Evolutionary conservation across 2,329 filamentous ascomycete species (phyloP).

Genomic region (Pyricularia sp.): DNA sequence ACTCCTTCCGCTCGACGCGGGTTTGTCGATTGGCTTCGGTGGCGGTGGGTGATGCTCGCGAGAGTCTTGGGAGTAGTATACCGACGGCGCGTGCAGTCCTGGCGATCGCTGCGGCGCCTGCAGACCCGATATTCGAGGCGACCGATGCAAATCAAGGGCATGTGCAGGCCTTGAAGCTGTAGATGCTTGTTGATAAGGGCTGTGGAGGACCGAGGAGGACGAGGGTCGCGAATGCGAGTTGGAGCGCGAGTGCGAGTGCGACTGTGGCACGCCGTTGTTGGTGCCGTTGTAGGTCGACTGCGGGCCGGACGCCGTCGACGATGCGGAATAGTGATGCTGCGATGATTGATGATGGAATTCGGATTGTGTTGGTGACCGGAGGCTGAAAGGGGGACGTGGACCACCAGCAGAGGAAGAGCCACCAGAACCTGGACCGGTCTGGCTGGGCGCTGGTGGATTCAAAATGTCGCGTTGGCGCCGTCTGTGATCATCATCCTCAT

Average conservation of each 20-base stretch:
- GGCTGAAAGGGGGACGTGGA: constrained; percentile 32
- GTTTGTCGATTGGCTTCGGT: constrained; percentile 9
- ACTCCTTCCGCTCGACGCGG: constrained; percentile 21
- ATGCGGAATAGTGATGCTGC: constrained; percentile 16
- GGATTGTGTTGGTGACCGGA: constrained; percentile 38
- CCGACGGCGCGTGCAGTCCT: constrained; percentile 13
- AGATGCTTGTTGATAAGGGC: constrained; percentile 1
- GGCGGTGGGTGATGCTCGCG: constrained; percentile 5
- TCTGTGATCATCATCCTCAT: constrained; percentile 26
- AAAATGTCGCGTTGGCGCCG: constrained; percentile 36
- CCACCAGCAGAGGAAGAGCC: constrained; percentile 2
- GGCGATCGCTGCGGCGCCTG: constrained; percentile 17
- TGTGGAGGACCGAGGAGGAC: constrained; percentile 7
- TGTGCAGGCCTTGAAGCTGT: neutral
- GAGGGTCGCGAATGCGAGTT: constrained; percentile 11
- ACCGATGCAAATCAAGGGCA: neutral
- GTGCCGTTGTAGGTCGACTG: constrained; percentile 20
- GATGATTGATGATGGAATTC: constrained; percentile 22
- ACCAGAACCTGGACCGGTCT: constrained; percentile 2
- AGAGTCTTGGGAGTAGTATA: constrained; percentile 6
- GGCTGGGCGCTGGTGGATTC: constrained; percentile 20
- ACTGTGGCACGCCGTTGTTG: constrained; percentile 6
- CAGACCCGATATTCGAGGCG: constrained; percentile 6
- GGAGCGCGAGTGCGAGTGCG: constrained; percentile 14
- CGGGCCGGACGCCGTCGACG: constrained; percentile 17